phyloP scores from a whole-genome alignment of 805 yeast species.

The Schwanniomyces vanrijiae region DNA sequence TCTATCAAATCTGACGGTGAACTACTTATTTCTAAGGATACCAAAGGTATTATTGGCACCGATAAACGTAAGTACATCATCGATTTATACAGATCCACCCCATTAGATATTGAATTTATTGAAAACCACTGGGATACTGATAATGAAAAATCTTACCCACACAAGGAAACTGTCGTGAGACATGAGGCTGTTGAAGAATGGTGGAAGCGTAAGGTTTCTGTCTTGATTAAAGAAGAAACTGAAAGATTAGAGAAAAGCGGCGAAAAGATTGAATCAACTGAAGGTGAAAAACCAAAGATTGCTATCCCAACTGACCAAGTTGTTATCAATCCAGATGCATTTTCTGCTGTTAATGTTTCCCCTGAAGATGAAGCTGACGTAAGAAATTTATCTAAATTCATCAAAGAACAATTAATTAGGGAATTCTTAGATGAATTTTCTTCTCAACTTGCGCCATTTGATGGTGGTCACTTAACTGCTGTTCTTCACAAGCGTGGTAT shows the following conservation, averaged over 20 bases:
- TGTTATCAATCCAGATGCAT: slow-evolving; percentile 79
- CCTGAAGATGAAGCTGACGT: slow-evolving; percentile 63
- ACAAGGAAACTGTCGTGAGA: slow-evolving; percentile 73
- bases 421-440: slow-evolving; percentile 58
- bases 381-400: slow-evolving; percentile 65
- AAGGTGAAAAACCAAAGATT: slow-evolving; percentile 47
- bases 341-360: slow-evolving; percentile 42
- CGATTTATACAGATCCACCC: slow-evolving; percentile 82
- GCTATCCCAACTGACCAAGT: slow-evolving; percentile 53
- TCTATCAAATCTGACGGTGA: slow-evolving; percentile 43
- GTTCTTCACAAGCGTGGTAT: slow-evolving; percentile 80
- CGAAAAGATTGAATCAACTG: slow-evolving; percentile 25
- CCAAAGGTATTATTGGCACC: slow-evolving; percentile 82
- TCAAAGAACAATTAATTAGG: slow-evolving; percentile 60
- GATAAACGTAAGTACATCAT: slow-evolving; percentile 84
- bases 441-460: slow-evolving; percentile 66
- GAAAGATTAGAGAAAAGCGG: slow-evolving; percentile 44
- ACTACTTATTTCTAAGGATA: slow-evolving; percentile 68
- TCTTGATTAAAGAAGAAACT: slow-evolving; percentile 48
- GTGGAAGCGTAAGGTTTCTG: slow-evolving; percentile 73
- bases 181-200: slow-evolving; percentile 89
- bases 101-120: slow-evolving; percentile 76
- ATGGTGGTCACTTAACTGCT: slow-evolving; percentile 72
- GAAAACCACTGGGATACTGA: slow-evolving; percentile 50
- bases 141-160: slow-evolving; percentile 66